Conservation (phyloP, 1,284 basidiomycete species). For the Austroboletus niveus region DNA sequence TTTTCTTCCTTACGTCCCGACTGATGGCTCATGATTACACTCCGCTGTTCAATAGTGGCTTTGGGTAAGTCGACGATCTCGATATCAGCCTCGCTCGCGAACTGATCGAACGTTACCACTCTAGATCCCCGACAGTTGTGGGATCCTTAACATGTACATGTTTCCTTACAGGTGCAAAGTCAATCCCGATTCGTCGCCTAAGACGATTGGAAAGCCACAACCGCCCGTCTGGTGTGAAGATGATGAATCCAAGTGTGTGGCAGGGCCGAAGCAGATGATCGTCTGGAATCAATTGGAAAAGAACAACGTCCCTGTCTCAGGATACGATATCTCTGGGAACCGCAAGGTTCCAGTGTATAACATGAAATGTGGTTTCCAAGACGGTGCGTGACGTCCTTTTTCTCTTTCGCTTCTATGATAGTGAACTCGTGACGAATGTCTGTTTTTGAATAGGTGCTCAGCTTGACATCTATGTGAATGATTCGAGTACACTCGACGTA, state of each 20-base stretch:
- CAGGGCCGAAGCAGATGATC: slow-evolving; percentile 10
- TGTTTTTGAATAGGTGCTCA: no score
- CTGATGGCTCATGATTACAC: background rate
- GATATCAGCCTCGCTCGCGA: background rate
- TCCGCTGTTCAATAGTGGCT: background rate
- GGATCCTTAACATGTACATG: slow-evolving; percentile 6
- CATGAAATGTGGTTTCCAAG: slow-evolving; percentile 7
- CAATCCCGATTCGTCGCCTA: background rate
- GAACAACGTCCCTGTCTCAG: slow-evolving; percentile 9
- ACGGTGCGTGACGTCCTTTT: slow-evolving; percentile 8
- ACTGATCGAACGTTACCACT: background rate
- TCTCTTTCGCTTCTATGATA: no score
- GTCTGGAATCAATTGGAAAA: slow-evolving; percentile 3
- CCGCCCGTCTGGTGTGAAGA: slow-evolving; percentile 7
- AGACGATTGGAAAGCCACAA: slow-evolving; percentile 4
- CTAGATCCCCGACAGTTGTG: slow-evolving; percentile 10
- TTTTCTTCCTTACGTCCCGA: background rate
- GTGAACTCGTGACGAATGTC: no score
- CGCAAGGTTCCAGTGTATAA: slow-evolving; percentile 13
- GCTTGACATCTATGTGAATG: no score
- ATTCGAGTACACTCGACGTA: no score
- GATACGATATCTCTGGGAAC: background rate
- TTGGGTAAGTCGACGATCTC: slow-evolving; percentile 13
- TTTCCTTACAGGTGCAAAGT: slow-evolving; percentile 5
- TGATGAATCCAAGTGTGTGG: background rate